Conservation (phyloP, 768 basidiomycete genomes). For the Lactarius hengduanensis region DNA sequence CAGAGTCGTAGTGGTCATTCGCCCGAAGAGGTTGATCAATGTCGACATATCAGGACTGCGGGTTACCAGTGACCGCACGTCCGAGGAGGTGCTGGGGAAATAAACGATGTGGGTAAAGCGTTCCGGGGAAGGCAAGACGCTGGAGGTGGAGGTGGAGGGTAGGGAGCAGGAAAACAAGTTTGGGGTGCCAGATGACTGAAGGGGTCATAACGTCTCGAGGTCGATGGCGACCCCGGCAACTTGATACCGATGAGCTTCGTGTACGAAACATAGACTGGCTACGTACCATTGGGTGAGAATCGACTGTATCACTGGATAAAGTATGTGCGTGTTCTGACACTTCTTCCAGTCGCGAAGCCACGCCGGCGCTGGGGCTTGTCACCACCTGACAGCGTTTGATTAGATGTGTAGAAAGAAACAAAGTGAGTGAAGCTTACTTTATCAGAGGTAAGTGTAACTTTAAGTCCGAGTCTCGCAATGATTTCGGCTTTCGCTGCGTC, state of each 20-base stretch:
- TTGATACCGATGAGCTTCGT: constrained; percentile 5
- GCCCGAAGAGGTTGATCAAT: background rate
- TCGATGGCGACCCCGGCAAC: background rate
- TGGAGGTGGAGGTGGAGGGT: constrained; percentile 7
- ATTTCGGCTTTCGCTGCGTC: background rate
- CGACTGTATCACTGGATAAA: background rate
- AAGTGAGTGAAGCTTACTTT: background rate
- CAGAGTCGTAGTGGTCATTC: background rate
- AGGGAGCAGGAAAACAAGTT: constrained; percentile 14
- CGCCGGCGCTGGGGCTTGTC: background rate
- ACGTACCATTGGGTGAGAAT: background rate
- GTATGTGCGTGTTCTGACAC: background rate
- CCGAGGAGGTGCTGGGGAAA: background rate
- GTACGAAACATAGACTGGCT: background rate
- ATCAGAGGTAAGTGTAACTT: too few relatives aligned
- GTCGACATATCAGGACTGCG: background rate
- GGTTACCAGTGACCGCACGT: too few relatives aligned
- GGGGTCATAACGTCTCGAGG: background rate
- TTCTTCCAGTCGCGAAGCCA: background rate
- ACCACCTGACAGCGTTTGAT: background rate
- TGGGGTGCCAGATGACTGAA: background rate
- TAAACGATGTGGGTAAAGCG: background rate
- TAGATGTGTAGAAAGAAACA: background rate
- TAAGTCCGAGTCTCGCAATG: background rate
- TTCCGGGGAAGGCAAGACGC: background rate